Evolutionary conservation across 2,329 filamentous ascomycete species (phyloP), one percentile per base, ranked within the genome.

Genomic region (Claviceps arundinis): DNA sequence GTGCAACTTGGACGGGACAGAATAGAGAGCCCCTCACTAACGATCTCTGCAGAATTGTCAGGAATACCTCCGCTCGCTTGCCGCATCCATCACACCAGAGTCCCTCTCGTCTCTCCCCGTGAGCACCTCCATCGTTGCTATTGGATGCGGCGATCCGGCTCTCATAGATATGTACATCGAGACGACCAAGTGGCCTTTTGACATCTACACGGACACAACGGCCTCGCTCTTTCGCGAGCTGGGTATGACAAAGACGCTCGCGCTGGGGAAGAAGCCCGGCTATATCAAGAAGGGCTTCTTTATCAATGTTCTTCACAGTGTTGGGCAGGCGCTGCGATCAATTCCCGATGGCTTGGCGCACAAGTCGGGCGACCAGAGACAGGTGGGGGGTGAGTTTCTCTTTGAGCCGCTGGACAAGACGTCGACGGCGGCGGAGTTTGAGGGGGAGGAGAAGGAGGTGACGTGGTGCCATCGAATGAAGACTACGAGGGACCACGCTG

Each of bases 381-480:
- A 89, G 67, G 81, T 87, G 2, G 85, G 87, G 24, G 87, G 86
- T 11, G 87, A 90, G 68, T 87, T 89, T 56, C 64, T 90, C n/a
- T 89, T 89, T 57, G 82, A 87, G 62, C 76, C 76, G 0, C 54
- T 65, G 2, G 65, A 71, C 3, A 54, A 76, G 44, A 65, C 66
- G 48, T 71, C 71, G 14, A 74, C 73, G 0, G 26, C 8, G 44
- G 4, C 6, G n/a, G 44, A 7, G 49, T 3, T 52, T 53, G 17
- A 60, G 59, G 6, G 56, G 50, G n/a, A 78, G 60, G 72, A 78
- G 60, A 85, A 85, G 68, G 71, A 70, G 51, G 76, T 87, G 30
- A 82, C 79, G 1, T 94, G 88, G 87, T 89, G 84, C 60, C 86
- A 91, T 68, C 75, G 87, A 30, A 94, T 94, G 87, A 74, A 74